Conservation (phyloP, 2,329 filamentous ascomycete genomes). For the Alternaria postmessia region DNA sequence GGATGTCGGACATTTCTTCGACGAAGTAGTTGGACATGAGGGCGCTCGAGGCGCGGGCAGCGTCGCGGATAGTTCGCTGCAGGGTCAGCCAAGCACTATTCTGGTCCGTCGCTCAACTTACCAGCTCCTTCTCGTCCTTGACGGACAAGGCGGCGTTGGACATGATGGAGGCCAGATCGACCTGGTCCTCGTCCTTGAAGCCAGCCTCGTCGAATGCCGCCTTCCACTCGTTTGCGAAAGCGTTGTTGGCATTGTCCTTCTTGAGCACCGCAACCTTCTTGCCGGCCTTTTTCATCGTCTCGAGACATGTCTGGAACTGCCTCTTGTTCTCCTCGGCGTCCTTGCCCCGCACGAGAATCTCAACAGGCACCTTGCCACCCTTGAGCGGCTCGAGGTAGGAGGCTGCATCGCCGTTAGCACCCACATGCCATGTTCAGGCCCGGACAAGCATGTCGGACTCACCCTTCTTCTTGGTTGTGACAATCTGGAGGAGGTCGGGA, state of each 20-base stretch:
- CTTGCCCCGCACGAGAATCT: slow-evolving; percentile 91
- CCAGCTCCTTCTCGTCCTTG: slow-evolving; percentile 93
- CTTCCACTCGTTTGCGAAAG: slow-evolving; percentile 97
- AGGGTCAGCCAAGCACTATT: slow-evolving; percentile 6
- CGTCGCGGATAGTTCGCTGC: slow-evolving; percentile 87
- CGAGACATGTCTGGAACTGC: slow-evolving; percentile 82
- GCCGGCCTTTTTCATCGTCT: slow-evolving; percentile 86
- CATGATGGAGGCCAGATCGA: slow-evolving; percentile 83
- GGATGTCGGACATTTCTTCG: slow-evolving; percentile 95
- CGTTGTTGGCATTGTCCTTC: slow-evolving; percentile 84
- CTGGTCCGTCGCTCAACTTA: slow-evolving; percentile 43
- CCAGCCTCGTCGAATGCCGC: slow-evolving; percentile 74
- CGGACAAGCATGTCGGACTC: slow-evolving; percentile 18
- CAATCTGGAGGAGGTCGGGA: slow-evolving; percentile 83
- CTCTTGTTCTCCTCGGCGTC: slow-evolving; percentile 91
- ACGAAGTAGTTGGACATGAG: slow-evolving; percentile 97
- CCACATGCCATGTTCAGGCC: neutral
- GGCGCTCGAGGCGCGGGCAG: slow-evolving; percentile 91
- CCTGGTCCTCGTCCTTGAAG: slow-evolving; percentile 85
- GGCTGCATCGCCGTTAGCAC: slow-evolving; percentile 63
- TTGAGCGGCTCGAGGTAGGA: slow-evolving; percentile 93
- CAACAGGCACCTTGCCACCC: slow-evolving; percentile 88
- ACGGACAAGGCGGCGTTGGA: slow-evolving; percentile 86
- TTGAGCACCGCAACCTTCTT: slow-evolving; percentile 89
- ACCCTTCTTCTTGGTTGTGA: slow-evolving; percentile 99